Base-by-base conservation (phyloP, 805 yeast genomes). In the Saturnispora dispora region DNA sequence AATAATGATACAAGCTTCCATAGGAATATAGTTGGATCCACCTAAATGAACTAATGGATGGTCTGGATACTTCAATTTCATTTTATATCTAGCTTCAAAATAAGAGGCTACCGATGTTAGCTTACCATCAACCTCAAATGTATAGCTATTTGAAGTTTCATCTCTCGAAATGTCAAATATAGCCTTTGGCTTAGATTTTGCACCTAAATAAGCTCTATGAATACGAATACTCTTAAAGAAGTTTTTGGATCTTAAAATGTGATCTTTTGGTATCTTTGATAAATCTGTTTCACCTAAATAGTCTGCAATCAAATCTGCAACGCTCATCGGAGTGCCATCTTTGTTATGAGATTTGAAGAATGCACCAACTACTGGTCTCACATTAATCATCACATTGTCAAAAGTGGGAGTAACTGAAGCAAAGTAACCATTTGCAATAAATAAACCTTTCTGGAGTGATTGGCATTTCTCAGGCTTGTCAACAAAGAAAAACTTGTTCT, bases 331-430 rank as follows among this genome's bases (percentile, higher is more conserved):
- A 13, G 58, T 47, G 37, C 63, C 63, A 49, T 55, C 51, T 35
- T 57, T 50, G 11, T 58, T 60, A 25, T 60, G 65, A 3, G 66
- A 54, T 27, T 62, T 58, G 48, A 63, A 55, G 40, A 64, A 64
- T 1, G 58, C 65, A 40, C 64, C 61, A 3, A 63, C 58, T 30
- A 61, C 63, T 8, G 65, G 59, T 48, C 66, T 60, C 33, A 63
- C 55, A 53, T 64, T 64, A 37, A 64, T 53, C 50, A 62, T 53
- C 37, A 65, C 53, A 43, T 56, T 55, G 30, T 63, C 61, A 48
- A 53, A 59, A 9, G 65, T 57, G 17, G 65, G 64, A 18, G 60
- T 50, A 39, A 64, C 62, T 30, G 68, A 62, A 8, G 65, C 62
- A 56, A 50, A 64, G 47, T 60, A 64, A 28, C 68, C 68, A 42